phyloP scores from a whole-genome alignment of 2,329 filamentous ascomycete genomes.

The Trichoderma pleuroti region DNA sequence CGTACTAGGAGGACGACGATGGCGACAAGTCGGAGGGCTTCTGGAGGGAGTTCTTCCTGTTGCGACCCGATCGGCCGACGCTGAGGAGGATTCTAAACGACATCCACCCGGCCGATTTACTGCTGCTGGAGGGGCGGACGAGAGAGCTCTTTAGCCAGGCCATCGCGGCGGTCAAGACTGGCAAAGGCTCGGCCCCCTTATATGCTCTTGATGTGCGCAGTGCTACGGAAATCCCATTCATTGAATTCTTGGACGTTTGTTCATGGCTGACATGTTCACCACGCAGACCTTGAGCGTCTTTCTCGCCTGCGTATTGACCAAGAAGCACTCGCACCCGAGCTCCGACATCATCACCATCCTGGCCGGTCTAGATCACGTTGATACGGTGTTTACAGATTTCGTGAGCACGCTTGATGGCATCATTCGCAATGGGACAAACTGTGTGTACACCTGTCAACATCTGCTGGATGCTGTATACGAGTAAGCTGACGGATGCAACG shows the following conservation, averaged over 20 bases:
- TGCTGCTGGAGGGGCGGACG: constrained; percentile 73
- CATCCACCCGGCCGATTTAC: constrained; percentile 69
- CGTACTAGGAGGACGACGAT: constrained; percentile 57
- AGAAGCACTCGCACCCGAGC: constrained; percentile 91
- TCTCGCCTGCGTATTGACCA: constrained; percentile 74
- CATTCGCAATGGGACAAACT: constrained; percentile 69
- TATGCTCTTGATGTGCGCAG: constrained; percentile 79
- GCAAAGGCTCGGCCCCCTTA: constrained; percentile 60
- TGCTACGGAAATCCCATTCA: neutral
- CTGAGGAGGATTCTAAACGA: constrained; percentile 66
- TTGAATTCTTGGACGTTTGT: constrained; percentile 32
- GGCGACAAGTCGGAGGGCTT: constrained; percentile 79
- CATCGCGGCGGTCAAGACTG: constrained; percentile 63
- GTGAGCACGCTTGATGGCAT: constrained; percentile 77
- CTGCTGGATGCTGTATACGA: constrained; percentile 25
- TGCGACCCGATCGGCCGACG: constrained; percentile 70
- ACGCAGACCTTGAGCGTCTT: constrained; percentile 82
- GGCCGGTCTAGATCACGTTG: constrained; percentile 83
- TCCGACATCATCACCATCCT: constrained; percentile 90
- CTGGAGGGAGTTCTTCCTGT: constrained; percentile 93
- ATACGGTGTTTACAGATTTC: constrained; percentile 83
- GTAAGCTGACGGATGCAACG: constrained; percentile 6
- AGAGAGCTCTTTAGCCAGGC: constrained; percentile 75
- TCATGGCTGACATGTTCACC: constrained; percentile 25
- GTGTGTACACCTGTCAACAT: constrained; percentile 47